phyloP scores from a whole-genome alignment of 2,329 filamentous ascomycete species.

The Xylaria sp. region DNA sequence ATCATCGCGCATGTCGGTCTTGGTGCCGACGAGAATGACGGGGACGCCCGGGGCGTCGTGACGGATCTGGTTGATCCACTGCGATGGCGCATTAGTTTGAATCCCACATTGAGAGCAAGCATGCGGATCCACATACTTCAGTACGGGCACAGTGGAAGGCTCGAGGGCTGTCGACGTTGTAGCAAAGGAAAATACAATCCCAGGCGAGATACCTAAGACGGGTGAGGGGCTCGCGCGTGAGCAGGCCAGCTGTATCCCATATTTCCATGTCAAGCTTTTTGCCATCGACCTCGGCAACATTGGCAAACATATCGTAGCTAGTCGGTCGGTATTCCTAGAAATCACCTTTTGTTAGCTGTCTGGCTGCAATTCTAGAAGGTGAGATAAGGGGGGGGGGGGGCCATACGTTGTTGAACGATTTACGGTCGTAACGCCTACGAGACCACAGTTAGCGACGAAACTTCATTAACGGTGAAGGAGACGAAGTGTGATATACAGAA shows the following conservation, averaged over 20 bases:
- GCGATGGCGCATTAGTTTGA: constrained; percentile 2
- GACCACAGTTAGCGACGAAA: constrained; percentile 1
- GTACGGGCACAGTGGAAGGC: constrained; percentile 27
- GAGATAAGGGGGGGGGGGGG: neutral
- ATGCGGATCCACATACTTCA: constrained; percentile 24
- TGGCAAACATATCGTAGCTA: constrained; percentile 28
- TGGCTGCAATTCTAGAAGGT: neutral
- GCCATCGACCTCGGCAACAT: constrained; percentile 22
- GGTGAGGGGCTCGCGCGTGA: constrained; percentile 27
- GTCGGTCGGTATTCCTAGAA: neutral
- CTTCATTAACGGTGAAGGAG: neutral
- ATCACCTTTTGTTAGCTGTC: no score
- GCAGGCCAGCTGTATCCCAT: constrained; percentile 31
- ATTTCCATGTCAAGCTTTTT: constrained; percentile 29
- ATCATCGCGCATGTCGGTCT: constrained; percentile 59
- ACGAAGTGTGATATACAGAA: constrained; percentile 24
- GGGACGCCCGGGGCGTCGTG: constrained; percentile 58
- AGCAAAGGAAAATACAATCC: constrained; percentile 38
- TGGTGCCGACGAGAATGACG: constrained; percentile 66
- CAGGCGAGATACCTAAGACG: constrained; percentile 29
- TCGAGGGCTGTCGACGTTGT: constrained; percentile 29
- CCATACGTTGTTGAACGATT: constrained; percentile 23
- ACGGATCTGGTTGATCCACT: constrained; percentile 68
- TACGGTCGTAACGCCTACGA: constrained; percentile 28
- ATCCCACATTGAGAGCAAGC: neutral